Base-by-base conservation (phyloP, 2,329 filamentous ascomycete species). In the Fusarium sp. region DNA sequence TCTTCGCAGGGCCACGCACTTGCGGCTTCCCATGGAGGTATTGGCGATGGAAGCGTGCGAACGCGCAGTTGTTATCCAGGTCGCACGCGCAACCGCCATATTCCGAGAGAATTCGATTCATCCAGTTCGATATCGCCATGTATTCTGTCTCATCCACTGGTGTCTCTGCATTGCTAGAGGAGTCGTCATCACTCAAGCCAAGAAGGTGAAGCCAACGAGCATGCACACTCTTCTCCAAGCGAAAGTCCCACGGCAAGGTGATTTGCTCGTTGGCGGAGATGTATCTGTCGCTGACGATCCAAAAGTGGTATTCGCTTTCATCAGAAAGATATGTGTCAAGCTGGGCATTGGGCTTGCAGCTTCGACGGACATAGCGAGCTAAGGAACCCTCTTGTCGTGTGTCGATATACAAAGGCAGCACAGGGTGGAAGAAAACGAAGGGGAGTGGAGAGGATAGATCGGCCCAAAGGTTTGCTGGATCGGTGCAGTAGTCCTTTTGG, bases 321-420 rank as follows among this genome's bases (percentile, higher is more conserved):
- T 90, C 90, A 3, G 93, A 93, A 49, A 98, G 88, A 71, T 94
- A 92, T 0, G 94, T 97, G 77, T 96, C 94, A 74, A 98, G 84
- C 32, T 88, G 87, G n/a, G 96, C 89, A 76, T 98, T 99, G 2
- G 96, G 93, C 66, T 88, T 90, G 82, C 96, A 99, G 75, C 96
- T 98, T 71, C 95, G 89, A 60, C 96, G 90, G n/a, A 97, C 90
- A 77, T 96, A 98, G 46, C 96, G 92, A 61, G 96, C 90, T 38
- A 90, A 84, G 7, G 93, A 97, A 24, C 95, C 96, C 82, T 97
- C 94, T 78, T 88, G 89, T 64, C 96, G 88, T 12, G 94, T 96
- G 80, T 98, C 96, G 75, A 99, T 96, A 81, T 94, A 97, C 15
- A 99, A 87, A 1, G 95, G 95, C 11, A 98, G 88, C 62, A 91